Conservation (phyloP, 2,329 filamentous ascomycete genomes). For the Colletotrichum chrysophilum region DNA sequence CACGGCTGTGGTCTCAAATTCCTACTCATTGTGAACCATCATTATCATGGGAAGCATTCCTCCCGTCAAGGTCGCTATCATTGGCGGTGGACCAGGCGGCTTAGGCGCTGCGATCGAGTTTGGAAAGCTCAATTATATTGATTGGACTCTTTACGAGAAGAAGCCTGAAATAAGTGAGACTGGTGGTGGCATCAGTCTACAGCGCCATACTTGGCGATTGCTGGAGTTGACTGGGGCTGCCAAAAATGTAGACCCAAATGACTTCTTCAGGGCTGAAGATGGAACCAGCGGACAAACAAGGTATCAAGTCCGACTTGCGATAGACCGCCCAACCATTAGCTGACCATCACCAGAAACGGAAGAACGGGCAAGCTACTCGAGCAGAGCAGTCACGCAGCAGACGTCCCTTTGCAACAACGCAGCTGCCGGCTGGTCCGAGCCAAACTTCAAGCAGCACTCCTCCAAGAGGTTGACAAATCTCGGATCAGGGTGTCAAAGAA, state of each 20-base stretch:
- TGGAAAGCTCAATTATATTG: slow-evolving; percentile 30
- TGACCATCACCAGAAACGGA: slow-evolving; percentile 28
- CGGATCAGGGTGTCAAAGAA: slow-evolving; percentile 50
- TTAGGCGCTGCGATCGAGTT: slow-evolving; percentile 37
- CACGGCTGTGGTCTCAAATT: neutral
- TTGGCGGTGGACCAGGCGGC: slow-evolving; percentile 28
- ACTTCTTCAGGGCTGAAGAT: slow-evolving; percentile 32
- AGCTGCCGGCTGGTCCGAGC: slow-evolving; percentile 36
- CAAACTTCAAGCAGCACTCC: slow-evolving; percentile 52
- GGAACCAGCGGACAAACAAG: slow-evolving; percentile 29
- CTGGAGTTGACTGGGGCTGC: slow-evolving; percentile 36
- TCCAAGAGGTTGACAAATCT: slow-evolving; percentile 47
- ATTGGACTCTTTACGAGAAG: slow-evolving; percentile 39
- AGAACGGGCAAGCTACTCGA: slow-evolving; percentile 33
- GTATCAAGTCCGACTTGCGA: neutral
- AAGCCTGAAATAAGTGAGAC: slow-evolving; percentile 40
- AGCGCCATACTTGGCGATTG: slow-evolving; percentile 39
- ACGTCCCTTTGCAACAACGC: slow-evolving; percentile 28
- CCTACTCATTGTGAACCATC: neutral
- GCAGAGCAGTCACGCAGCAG: slow-evolving; percentile 22
- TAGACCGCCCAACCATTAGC: neutral
- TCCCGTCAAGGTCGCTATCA: slow-evolving; percentile 27
- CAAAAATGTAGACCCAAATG: slow-evolving; percentile 32
- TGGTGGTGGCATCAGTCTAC: slow-evolving; percentile 40
- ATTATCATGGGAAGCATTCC: neutral